Base-by-base conservation (phyloP, 176 grass and related monocot species). In the Puccinellia tenuiflora region DNA sequence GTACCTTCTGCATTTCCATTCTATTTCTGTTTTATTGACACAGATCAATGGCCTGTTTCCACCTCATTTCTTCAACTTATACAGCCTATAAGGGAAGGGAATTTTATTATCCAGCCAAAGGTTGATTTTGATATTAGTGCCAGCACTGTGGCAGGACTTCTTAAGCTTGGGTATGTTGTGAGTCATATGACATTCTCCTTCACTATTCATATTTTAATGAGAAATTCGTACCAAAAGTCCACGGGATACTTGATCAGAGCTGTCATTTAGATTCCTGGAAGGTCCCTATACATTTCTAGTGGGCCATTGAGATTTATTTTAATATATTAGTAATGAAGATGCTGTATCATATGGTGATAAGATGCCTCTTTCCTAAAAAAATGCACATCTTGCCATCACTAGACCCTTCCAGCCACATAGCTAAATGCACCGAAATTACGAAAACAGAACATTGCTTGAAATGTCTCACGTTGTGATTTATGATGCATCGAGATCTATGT, bases 91-190 rank as follows among this genome's bases (percentile, higher is more conserved):
- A 83, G 89, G 81, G 96, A 98, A 78, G 91, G 96, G 51, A 95
- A 95, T 85, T 98, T 98, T 83, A 98, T 98, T 48, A 90, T 98
- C 82, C 96, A 98, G 68, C 96, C 96, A 77, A 98, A 98, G 76
- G 96, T 98, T 75, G 96, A 98, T 77, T 98, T 98, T 83, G 96
- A 98, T 92, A 98, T 98, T 68, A 98, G 92, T 90, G 92, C 90
- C 70, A 95, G 90, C 62, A 98, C 96, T 86, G 96, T 98, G 61
- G 86, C 90, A 83, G 96, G 96, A 40, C 96, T 98, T 87, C 92
- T 98, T 79, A 98, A 95, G 78, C 92, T 98, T 90, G 96, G 96
- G 96, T 98, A 79, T 76, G 83, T 91, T 73, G 28, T 81, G 26
- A 30, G 65, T 59, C 82, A 0, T 82, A 68, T 77, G 18, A 21